These are phyloP conservation scores for Trichoderma sp. DNA, from an alignment of 2,329 filamentous ascomycete species.

Conservation along the genomic window DNA sequence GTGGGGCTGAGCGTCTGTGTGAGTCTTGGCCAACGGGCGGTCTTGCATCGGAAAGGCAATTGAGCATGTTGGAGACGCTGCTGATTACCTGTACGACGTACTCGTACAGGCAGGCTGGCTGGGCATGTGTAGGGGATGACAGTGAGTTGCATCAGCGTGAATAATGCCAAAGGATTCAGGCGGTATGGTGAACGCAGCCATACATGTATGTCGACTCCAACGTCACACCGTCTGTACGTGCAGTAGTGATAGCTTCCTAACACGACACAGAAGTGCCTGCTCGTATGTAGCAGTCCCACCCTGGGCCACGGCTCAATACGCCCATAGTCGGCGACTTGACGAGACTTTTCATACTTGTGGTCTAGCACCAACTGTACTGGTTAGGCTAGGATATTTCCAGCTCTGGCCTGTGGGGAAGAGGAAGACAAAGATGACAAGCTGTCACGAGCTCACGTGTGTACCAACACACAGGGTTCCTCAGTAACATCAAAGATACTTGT, in stretches of 20 bases:
- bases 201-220: not conserved
- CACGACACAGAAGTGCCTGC: not conserved
- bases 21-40: constrained; percentile 9
- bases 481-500: not conserved
- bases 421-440: not conserved
- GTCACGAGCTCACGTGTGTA: not conserved
- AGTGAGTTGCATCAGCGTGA: not conserved
- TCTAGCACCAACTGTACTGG: not conserved
- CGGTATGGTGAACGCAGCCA: constrained; percentile 5
- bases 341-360: not conserved
- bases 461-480: not conserved
- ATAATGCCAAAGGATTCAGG: not conserved
- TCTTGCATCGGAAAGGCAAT: constrained; percentile 3
- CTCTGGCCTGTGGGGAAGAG: not conserved
- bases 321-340: not conserved
- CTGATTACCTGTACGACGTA: not conserved
- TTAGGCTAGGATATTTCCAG: not conserved
- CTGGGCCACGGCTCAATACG: not conserved
- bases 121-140: not conserved
- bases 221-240: constrained; percentile 3
- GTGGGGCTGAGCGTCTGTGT: not conserved
- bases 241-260: not conserved
- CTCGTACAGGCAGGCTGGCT: not conserved
- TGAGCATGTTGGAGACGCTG: not conserved
- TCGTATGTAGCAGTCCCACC: not conserved